Conservation (phyloP, 768 basidiomycete species). For the Tulasnella sp. region DNA sequence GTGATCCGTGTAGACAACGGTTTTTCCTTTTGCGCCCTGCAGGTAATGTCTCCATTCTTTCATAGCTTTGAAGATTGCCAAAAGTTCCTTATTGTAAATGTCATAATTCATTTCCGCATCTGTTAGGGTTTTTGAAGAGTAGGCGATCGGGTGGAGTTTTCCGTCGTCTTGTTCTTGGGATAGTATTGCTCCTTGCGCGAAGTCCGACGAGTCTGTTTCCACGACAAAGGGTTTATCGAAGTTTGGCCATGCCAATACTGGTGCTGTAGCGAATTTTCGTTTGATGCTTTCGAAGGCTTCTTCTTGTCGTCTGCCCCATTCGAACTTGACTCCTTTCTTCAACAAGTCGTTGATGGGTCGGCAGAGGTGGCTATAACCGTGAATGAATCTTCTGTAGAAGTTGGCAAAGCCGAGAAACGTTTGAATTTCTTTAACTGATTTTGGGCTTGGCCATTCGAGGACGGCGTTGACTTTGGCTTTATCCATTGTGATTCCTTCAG, state of each 20-base stretch:
- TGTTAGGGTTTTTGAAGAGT: not conserved
- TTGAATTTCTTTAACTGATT: not conserved
- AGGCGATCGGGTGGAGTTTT: constrained; percentile 13
- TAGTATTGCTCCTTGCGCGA: not conserved
- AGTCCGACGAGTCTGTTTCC: not conserved
- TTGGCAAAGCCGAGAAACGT: not conserved
- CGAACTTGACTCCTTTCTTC: not conserved
- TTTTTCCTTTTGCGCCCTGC: not conserved
- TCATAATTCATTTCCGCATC: constrained; percentile 17
- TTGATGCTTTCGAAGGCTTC: not conserved
- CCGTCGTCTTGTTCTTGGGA: not conserved
- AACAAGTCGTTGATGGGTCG: not conserved
- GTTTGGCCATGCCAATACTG: not conserved
- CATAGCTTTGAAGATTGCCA: constrained; percentile 19
- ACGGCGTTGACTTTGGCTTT: constrained; percentile 19
- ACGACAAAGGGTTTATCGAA: not conserved
- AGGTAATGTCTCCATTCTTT: constrained; percentile 4
- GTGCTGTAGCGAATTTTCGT: not conserved
- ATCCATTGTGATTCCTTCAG: constrained; percentile 18
- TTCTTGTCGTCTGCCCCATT: not conserved
- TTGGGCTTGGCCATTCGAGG: not conserved
- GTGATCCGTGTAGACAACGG: not conserved
- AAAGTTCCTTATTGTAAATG: constrained; percentile 24
- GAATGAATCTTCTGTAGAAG: constrained; percentile 2
- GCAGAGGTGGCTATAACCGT: constrained; percentile 13